Evolutionary conservation across 768 basidiomycete species (phyloP), one percentile per base, ranked within the genome.

Genomic region (Xanthoconium purpureum): DNA sequence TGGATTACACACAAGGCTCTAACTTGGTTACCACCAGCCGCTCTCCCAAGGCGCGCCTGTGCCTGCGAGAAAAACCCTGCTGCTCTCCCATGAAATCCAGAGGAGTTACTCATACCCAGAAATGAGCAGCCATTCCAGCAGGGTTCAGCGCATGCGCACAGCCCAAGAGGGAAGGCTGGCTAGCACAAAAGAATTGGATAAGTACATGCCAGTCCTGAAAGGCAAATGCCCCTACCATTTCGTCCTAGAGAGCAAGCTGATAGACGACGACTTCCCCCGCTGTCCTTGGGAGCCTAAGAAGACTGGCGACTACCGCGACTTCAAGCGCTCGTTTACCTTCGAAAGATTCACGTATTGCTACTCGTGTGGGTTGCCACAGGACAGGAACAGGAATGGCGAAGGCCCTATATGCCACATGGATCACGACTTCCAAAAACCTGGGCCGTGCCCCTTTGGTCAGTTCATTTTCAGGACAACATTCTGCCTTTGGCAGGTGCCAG

Each of bases 161-260:
- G 49, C 40, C 9, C n/a, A 10, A 30, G 49, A 50, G 38, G 11
- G 28, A 2, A 39, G 38, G 17, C 37, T 39, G 33, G 12, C 9
- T 35, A 9, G 33, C 9, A 35, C 33, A 35, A 35, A 12, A 8
- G 12, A 9, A 2, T 35, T 35, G 33, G 12, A 35, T 12, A 35
- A 12, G 12, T 35, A 35, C 33, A 8, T 7, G 37, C 49, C 14
- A 39, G 54, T 30, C 50, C 44, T 58, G 33, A 40, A n/a, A 6
- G 57, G 57, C 2, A 47, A 29, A 14, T 59, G 58, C n/a, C 54
- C 58, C 2, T 51, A 51, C 18, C 54, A 59, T 14, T 55, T 59
- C 6, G 58, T 59, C 6, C 14, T 45, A 6, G 18, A 18, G 3
- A 20, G 38, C 11, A 35, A n/a, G 14, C 15, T 54, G 11, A 20